Percentiles rank a stretch among this genome's conserved stretches.
Evolutionary conservation across 2,329 filamentous ascomycete genomes (phyloP).

Genomic region (Pyrenochaeta sp.): DNA sequence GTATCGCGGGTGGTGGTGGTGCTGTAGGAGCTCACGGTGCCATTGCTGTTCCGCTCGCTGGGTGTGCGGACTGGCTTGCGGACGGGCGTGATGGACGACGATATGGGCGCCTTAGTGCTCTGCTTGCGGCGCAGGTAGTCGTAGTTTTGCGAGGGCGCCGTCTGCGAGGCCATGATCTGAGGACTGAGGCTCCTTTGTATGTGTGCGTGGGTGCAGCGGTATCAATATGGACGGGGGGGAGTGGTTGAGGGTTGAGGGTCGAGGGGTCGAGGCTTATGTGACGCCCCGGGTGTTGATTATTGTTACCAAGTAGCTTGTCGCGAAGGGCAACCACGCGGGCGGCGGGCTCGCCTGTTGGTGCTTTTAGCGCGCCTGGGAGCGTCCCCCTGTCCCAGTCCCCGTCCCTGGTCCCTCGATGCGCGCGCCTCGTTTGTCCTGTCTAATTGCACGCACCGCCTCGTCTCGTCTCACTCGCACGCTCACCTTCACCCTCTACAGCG

Average conservation of each 20-base stretch:
- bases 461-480: slow-evolving; percentile 1
- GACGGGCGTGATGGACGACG: slow-evolving; percentile 43
- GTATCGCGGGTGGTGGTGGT: slow-evolving; percentile 81
- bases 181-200: no score
- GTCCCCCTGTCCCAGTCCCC: neutral
- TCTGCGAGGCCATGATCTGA: slow-evolving; percentile 33
- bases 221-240: slow-evolving; percentile 37
- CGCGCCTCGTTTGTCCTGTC: neutral
- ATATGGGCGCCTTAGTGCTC: slow-evolving; percentile 51
- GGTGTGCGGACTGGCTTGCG: slow-evolving; percentile 60
- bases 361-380: slow-evolving; percentile 1
- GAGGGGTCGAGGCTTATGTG: slow-evolving; percentile 27
- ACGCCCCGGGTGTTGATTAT: slow-evolving; percentile 26
- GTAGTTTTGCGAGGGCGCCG: slow-evolving; percentile 56
- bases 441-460: slow-evolving; percentile 2
- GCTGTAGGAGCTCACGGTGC: slow-evolving; percentile 85
- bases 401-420: neutral
- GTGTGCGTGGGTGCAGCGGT: slow-evolving; percentile 12
- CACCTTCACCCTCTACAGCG: neutral
- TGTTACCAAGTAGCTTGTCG: slow-evolving; percentile 15
- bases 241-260: slow-evolving; percentile 15
- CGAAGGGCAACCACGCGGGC: slow-evolving; percentile 26
- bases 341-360: slow-evolving; percentile 13
- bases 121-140: slow-evolving; percentile 68
- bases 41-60: slow-evolving; percentile 79